These are phyloP conservation scores for Golubevia sp. DNA, from an alignment of 1,284 basidiomycete species.

Conservation along the genomic window DNA sequence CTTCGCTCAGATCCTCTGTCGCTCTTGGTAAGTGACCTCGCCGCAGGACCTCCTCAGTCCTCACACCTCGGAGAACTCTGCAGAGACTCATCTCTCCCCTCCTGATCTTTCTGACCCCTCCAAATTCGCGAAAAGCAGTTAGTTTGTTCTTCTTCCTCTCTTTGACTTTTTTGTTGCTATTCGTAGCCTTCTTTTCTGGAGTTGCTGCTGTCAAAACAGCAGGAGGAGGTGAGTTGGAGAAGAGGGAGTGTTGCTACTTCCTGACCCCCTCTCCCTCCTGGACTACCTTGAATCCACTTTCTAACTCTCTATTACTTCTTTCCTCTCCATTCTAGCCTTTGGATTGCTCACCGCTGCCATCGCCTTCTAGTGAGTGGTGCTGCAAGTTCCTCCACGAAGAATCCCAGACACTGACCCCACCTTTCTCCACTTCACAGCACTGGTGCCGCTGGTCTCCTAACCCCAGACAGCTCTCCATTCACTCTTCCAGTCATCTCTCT, in stretches of 20 bases:
- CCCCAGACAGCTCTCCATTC: slow-evolving; percentile 65
- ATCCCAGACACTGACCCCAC: too few relatives aligned
- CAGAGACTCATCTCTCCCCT: too few relatives aligned
- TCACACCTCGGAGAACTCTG: too few relatives aligned
- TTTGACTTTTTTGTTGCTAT: slow-evolving; percentile 64
- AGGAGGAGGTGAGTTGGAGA: slow-evolving; percentile 17
- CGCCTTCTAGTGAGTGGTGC: too few relatives aligned
- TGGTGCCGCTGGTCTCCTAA: slow-evolving; percentile 65
- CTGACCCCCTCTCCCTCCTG: background rate
- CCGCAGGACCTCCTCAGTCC: too few relatives aligned
- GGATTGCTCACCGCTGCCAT: slow-evolving; percentile 45
- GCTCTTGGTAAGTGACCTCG: too few relatives aligned
- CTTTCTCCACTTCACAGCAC: slow-evolving; percentile 64
- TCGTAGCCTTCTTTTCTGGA: slow-evolving; percentile 39
- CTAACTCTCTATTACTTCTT: background rate
- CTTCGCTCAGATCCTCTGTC: slow-evolving; percentile 31
- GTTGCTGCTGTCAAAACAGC: slow-evolving; percentile 30
- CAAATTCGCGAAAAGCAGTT: slow-evolving; percentile 66
- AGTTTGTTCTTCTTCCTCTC: slow-evolving; percentile 76
- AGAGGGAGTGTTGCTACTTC: slow-evolving; percentile 4
- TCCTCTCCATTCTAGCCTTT: slow-evolving; percentile 16
- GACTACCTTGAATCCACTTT: slow-evolving; percentile 5
- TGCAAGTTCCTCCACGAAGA: too few relatives aligned
- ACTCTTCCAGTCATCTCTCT: slow-evolving; percentile 64
- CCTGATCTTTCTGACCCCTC: slow-evolving; percentile 59